These are phyloP conservation scores for Penicillium silybi DNA, from an alignment of 495 filamentous ascomycete genomes.

Conservation along the genomic window DNA sequence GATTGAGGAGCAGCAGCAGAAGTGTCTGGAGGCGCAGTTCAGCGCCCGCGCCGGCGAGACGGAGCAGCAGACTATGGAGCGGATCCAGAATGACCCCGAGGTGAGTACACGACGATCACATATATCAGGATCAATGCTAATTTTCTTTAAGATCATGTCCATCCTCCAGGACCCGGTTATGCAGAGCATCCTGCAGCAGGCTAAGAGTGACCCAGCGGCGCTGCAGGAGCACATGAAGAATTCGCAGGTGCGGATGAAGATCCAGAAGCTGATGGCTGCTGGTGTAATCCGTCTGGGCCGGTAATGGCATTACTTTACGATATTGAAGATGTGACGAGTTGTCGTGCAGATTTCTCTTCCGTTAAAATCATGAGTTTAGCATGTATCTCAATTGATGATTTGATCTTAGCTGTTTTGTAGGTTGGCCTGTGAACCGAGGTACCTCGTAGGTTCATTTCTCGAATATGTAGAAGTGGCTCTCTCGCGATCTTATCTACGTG, in stretches of 20 bases:
- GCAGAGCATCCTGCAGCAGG: slow-evolving; percentile 95
- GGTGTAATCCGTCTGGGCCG: slow-evolving; percentile 84
- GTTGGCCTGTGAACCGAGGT: too few relatives aligned
- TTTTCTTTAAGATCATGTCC: slow-evolving; percentile 62
- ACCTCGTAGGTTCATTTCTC: not conserved
- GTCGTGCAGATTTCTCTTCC: slow-evolving; percentile 11
- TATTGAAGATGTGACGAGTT: slow-evolving; percentile 20
- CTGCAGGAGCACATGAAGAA: slow-evolving; percentile 97
- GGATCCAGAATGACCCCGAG: slow-evolving; percentile 89
- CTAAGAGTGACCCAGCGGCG: slow-evolving; percentile 87
- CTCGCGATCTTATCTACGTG: too few relatives aligned
- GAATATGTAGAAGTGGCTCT: too few relatives aligned
- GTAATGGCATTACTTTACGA: slow-evolving; percentile 27
- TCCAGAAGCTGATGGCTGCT: slow-evolving; percentile 87
- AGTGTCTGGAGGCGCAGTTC: slow-evolving; percentile 90
- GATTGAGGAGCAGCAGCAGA: slow-evolving; percentile 91
- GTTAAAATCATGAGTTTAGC: slow-evolving; percentile 3
- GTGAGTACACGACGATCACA: slow-evolving; percentile 47
- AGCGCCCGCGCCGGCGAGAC: slow-evolving; percentile 87
- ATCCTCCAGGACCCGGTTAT: slow-evolving; percentile 95
- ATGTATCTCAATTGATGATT: not conserved
- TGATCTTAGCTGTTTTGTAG: not conserved
- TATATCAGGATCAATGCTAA: not conserved
- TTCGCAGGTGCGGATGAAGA: slow-evolving; percentile 72
- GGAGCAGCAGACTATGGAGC: slow-evolving; percentile 91